A percentile compares a stretch with the other conserved stretches of the same genome.
phyloP scores from a whole-genome alignment of 2,329 filamentous ascomycete species.

The Ophiostoma perfectum region DNA sequence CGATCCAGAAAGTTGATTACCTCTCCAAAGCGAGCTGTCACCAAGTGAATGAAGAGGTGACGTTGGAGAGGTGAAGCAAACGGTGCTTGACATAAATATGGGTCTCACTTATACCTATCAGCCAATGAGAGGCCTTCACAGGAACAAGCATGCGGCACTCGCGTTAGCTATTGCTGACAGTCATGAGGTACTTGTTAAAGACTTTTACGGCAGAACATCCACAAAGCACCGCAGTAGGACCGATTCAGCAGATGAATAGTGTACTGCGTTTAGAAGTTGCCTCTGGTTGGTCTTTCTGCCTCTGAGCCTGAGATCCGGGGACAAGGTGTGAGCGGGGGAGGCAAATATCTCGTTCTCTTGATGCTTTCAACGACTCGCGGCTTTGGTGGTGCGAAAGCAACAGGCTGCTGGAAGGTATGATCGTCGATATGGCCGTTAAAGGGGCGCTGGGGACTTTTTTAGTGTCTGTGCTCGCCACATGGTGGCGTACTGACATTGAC shows the following conservation, averaged over 20 bases:
- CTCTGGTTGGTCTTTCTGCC: not conserved
- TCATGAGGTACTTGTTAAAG: too few relatives aligned
- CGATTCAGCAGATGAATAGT: not conserved
- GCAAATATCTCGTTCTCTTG: not conserved
- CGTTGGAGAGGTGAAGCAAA: not conserved
- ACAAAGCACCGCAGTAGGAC: not conserved
- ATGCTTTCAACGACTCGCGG: too few relatives aligned
- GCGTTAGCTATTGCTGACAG: too few relatives aligned
- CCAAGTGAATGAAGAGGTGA: not conserved
- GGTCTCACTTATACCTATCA: not conserved
- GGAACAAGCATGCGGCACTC: too few relatives aligned
- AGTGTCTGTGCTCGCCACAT: too few relatives aligned
- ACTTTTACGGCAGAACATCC: too few relatives aligned
- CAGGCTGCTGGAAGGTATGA: too few relatives aligned
- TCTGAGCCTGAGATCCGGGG: not conserved
- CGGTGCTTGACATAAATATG: not conserved
- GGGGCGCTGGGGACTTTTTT: too few relatives aligned
- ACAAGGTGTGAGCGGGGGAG: not conserved
- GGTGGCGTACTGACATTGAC: too few relatives aligned
- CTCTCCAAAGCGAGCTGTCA: too few relatives aligned
- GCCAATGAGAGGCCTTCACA: not conserved
- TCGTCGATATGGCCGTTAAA: too few relatives aligned
- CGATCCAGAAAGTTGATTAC: not conserved
- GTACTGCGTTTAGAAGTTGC: not conserved
- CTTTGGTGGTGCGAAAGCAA: too few relatives aligned